Evolutionary conservation across 1,284 basidiomycete species (phyloP), one percentile per base, ranked within the genome.

Genomic region (Somion occarium): DNA sequence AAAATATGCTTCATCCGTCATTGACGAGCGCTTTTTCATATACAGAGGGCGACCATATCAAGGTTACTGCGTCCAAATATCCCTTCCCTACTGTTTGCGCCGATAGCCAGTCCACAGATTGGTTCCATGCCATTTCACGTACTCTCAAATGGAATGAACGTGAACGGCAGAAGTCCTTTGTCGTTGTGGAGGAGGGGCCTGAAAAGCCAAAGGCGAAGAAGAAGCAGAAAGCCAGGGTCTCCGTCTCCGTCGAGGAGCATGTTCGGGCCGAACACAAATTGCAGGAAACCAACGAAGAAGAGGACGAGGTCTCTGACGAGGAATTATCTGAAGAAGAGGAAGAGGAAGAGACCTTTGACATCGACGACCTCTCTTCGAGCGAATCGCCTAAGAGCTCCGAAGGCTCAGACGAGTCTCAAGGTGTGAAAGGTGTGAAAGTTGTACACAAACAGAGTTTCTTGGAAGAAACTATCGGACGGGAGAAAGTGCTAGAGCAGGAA

Each of bases 81-180:
- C 97, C 97, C 3, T 99, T 99, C 79, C 97, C 97, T 0, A 99
- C 97, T 1, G 93, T 99, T 3, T 98, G 94, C 64, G 93, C 93
- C 9, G 93, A 98, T 64, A 97, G 96, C 58, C 95, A 98, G 67
- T 95, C 91, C 5, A 93, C 89, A 2, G 96, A 99, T 66, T 99
- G 97, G 97, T 99, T 99, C 83, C 85, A 93, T 56, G 83, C 94
- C 9, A 99, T 98, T 57, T 91, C 90, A 26, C 80, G 94, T n/a
- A 98, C 94, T 5, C 77, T 98, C 50, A 93, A 95, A 66, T 98
- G 94, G 93, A 98, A 98, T 71, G 94, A 99, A 68, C 85, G 97
- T 19, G 93, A 98, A 69, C 83, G 93, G 42, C 95, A 98, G 64
- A 98, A 97, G 67, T 95, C 92, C 3, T 98, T 98, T 61, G 94